Evolutionary conservation across 2,329 filamentous ascomycete genomes (phyloP).

Genomic region (Claviceps digitariae): DNA sequence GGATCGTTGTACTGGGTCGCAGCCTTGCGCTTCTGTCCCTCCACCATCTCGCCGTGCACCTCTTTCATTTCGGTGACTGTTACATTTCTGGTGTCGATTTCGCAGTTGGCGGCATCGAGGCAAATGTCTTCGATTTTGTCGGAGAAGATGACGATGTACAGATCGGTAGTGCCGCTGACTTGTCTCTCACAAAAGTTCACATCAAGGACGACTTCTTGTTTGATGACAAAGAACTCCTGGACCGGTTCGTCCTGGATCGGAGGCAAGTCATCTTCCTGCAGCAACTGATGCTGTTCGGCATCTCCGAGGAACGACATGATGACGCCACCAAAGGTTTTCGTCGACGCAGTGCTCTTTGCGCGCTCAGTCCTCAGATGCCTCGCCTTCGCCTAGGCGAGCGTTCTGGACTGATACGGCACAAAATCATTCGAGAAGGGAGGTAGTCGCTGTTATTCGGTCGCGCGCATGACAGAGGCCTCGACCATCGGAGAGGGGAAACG

Average conservation of each 20-base stretch:
- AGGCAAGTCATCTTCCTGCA: constrained; percentile 19
- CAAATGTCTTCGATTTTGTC: constrained; percentile 43
- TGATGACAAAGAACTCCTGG: constrained; percentile 44
- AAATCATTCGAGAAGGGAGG: neutral
- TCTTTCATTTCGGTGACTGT: constrained; percentile 32
- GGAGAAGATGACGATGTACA: constrained; percentile 57
- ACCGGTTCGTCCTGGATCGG: constrained; percentile 22
- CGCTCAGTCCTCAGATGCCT: constrained; percentile 2
- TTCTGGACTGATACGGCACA: neutral
- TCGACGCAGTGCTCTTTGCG: neutral
- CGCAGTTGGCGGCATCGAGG: constrained; percentile 49
- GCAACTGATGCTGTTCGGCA: constrained; percentile 14
- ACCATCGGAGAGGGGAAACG: neutral
- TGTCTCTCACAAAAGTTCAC: constrained; percentile 68
- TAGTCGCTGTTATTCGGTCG: neutral
- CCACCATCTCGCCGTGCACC: constrained; percentile 19
- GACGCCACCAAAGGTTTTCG: neutral
- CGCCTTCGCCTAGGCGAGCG: constrained; percentile 4
- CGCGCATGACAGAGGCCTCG: neutral
- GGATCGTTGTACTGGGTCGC: constrained; percentile 44
- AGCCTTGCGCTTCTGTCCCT: constrained; percentile 27
- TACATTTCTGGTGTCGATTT: constrained; percentile 40
- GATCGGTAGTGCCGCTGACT: constrained; percentile 66
- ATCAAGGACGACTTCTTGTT: constrained; percentile 82
- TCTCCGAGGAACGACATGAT: constrained; percentile 5